phyloP scores from a whole-genome alignment of 768 basidiomycete genomes.

The Cantharellus cinnabarinus region DNA sequence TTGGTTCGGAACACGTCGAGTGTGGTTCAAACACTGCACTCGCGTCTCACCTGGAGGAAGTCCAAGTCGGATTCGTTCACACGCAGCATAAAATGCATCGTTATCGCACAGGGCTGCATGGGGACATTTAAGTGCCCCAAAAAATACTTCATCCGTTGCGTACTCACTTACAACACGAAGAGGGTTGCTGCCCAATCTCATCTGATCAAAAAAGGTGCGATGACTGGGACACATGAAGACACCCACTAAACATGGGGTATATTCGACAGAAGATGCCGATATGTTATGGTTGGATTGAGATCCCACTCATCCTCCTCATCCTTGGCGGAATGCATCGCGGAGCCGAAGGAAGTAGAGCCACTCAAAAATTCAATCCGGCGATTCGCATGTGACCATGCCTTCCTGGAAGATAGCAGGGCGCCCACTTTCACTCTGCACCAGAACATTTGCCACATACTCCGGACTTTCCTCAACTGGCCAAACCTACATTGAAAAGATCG shows the following conservation, averaged over 20 bases:
- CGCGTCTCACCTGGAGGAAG: conserved; percentile 23
- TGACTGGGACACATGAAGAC: not conserved
- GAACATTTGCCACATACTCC: not conserved
- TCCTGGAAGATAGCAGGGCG: not conserved
- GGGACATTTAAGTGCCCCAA: not conserved
- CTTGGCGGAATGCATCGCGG: conserved; percentile 1
- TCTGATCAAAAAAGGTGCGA: not conserved
- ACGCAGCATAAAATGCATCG: conserved; percentile 70
- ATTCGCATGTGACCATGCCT: not conserved
- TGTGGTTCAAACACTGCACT: too few relatives aligned
- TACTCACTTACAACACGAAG: not conserved
- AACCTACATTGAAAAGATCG: conserved; percentile 91
- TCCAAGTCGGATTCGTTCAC: conserved; percentile 66
- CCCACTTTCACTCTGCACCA: not conserved
- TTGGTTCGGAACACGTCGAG: too few relatives aligned
- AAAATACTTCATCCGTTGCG: not conserved
- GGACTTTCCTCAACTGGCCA: conserved; percentile 21
- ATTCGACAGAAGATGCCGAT: conserved; percentile 51
- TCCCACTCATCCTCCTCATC: conserved; percentile 17
- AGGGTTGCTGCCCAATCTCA: not conserved
- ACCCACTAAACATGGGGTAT: conserved; percentile 38
- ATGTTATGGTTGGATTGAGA: conserved; percentile 49
- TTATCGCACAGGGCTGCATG: conserved; percentile 62
- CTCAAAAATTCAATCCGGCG: not conserved
- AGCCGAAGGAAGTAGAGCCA: not conserved